Evolutionary conservation across 192 early-diverging fungal species (phyloP).

Genomic region (Allomyces arbusculus): DNA sequence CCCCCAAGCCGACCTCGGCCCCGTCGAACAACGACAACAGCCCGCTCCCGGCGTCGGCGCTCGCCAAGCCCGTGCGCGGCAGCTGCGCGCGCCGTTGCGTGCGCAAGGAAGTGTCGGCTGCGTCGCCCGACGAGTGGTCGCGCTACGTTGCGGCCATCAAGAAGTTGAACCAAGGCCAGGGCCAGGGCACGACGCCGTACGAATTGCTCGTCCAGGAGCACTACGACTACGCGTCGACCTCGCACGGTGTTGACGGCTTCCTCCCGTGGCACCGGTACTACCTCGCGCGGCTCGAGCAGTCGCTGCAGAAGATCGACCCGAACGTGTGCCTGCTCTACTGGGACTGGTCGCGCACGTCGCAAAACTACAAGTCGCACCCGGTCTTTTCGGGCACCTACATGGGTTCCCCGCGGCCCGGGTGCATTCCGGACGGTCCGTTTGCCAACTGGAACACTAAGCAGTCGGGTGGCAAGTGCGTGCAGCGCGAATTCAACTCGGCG

Average conservation of each 20-base stretch:
- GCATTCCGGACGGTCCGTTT: conserved; percentile 27
- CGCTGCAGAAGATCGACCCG: conserved; percentile 26
- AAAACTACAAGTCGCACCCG: conserved; percentile 18
- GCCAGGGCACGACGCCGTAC: neutral
- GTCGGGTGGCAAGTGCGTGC: neutral
- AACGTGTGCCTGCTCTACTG: conserved; percentile 35
- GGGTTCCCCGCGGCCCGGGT: conserved; percentile 24
- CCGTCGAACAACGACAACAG: neutral
- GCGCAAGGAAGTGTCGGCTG: neutral
- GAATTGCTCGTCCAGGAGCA: neutral
- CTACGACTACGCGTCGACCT: neutral
- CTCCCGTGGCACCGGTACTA: conserved; percentile 30
- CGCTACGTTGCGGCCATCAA: neutral
- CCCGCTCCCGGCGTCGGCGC: neutral
- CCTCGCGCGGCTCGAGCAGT: conserved; percentile 22
- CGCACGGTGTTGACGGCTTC: conserved; percentile 10
- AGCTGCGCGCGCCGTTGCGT: neutral
- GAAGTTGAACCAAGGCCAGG: neutral
- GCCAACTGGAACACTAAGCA: conserved; percentile 22
- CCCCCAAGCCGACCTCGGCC: neutral
- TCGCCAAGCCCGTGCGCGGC: neutral
- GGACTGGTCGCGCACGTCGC: conserved; percentile 37
- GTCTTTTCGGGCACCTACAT: conserved; percentile 12
- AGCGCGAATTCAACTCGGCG: conserved; percentile 1
- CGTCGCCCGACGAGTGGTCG: neutral